phyloP scores from a whole-genome alignment of 148 eudicot species.

The Nepenthes mirabilis region DNA sequence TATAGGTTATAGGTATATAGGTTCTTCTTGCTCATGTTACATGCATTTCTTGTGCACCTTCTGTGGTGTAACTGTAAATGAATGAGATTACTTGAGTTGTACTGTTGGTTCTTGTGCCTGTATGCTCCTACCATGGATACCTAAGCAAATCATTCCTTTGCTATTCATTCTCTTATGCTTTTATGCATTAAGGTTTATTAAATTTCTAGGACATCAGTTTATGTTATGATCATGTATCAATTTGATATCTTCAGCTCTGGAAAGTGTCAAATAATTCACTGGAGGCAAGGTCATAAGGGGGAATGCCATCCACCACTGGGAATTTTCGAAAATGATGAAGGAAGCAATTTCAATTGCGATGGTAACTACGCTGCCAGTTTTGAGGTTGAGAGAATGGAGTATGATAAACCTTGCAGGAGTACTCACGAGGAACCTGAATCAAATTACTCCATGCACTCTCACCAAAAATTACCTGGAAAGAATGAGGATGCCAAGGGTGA shows the following conservation, averaged over 20 bases:
- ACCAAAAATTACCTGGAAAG: background rate
- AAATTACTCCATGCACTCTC: slow-evolving; percentile 3
- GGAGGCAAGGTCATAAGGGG: slow-evolving; percentile 89
- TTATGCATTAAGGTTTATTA: too few species aligned
- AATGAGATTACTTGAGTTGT: too few species aligned
- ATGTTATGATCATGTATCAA: background rate
- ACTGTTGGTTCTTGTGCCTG: too few species aligned
- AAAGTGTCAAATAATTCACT: slow-evolving; percentile 81
- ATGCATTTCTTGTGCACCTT: too few species aligned
- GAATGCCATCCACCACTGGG: slow-evolving; percentile 42
- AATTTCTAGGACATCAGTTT: too few species aligned
- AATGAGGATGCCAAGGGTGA: background rate
- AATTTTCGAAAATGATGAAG: slow-evolving; percentile 17
- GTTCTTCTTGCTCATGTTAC: too few species aligned
- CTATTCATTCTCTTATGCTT: too few species aligned
- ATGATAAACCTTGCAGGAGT: background rate
- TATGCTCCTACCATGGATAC: too few species aligned
- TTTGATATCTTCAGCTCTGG: slow-evolving; percentile 49
- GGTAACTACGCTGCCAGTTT: slow-evolving; percentile 4
- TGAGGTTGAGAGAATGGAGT: slow-evolving; percentile 12
- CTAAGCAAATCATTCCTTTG: too few species aligned
- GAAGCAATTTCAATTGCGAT: slow-evolving; percentile 13
- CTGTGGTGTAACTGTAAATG: too few species aligned
- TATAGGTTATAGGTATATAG: too few species aligned
- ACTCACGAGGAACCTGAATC: slow-evolving; percentile 4